These are phyloP conservation scores for Ogataea kodamae DNA, from an alignment of 805 yeast species.

Conservation along the genomic window DNA sequence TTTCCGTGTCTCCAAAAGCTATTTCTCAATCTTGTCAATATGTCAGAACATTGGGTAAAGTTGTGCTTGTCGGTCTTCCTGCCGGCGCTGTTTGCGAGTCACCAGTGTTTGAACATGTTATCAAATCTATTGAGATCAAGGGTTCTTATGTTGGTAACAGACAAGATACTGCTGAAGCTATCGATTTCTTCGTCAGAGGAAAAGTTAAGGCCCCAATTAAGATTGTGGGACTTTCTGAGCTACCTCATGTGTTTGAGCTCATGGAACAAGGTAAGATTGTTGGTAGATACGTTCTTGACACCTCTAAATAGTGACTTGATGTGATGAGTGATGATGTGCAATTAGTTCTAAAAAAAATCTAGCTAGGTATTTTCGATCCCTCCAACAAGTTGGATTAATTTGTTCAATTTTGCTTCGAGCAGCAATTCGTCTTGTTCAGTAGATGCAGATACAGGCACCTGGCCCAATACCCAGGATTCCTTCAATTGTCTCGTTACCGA, in stretches of 20 bases:
- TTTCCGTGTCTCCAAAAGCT: slow-evolving; percentile 53
- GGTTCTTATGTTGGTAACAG: slow-evolving; percentile 92
- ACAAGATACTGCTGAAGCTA: slow-evolving; percentile 77
- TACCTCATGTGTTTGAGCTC: slow-evolving; percentile 64
- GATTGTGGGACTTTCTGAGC: slow-evolving; percentile 72
- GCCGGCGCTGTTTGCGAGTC: slow-evolving; percentile 73
- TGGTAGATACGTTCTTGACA: slow-evolving; percentile 89
- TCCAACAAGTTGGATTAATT: slow-evolving; percentile 34
- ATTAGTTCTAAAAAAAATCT: not conserved
- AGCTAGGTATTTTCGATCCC: slow-evolving; percentile 16
- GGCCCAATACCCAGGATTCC: slow-evolving; percentile 58
- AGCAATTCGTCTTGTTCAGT: slow-evolving; percentile 20
- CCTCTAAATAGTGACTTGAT: slow-evolving; percentile 45
- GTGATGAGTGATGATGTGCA: slow-evolving; percentile 2
- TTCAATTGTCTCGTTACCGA: slow-evolving; percentile 46
- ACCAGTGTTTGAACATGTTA: slow-evolving; percentile 69
- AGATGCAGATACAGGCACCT: slow-evolving; percentile 36
- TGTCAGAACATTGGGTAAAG: slow-evolving; percentile 59
- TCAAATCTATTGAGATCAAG: slow-evolving; percentile 66
- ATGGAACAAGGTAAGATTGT: slow-evolving; percentile 85
- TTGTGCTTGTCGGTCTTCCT: slow-evolving; percentile 69
- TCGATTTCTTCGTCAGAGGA: slow-evolving; percentile 70
- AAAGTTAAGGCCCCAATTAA: slow-evolving; percentile 62
- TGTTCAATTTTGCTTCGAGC: slow-evolving; percentile 32
- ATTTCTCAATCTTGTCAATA: slow-evolving; percentile 55